Evolutionary conservation across 768 basidiomycete species (phyloP).

Genomic region (Pisolithus marmoratus): DNA sequence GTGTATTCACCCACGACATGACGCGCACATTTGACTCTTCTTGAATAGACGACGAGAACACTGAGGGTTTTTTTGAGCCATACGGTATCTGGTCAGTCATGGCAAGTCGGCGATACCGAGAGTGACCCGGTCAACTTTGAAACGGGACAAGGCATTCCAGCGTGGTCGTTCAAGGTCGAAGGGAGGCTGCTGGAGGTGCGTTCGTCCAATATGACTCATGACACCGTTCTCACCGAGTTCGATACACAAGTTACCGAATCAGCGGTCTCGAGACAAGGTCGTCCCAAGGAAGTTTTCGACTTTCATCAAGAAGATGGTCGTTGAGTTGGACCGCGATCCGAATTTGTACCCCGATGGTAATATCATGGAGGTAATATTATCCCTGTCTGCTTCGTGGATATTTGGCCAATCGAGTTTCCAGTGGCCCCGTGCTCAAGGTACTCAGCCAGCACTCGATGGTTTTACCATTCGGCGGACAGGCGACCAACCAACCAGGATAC

Average conservation of each 20-base stretch:
- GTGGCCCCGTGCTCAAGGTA: constrained; percentile 60
- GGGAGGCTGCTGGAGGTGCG: constrained; percentile 78
- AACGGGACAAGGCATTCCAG: constrained; percentile 84
- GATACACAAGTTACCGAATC: constrained; percentile 47
- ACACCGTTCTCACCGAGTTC: not conserved
- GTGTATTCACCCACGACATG: not conserved
- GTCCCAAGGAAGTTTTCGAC: constrained; percentile 78
- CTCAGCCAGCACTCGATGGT: constrained; percentile 67
- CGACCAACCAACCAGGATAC: constrained; percentile 68
- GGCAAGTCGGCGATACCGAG: constrained; percentile 58
- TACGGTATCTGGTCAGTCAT: constrained; percentile 76
- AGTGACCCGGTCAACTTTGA: constrained; percentile 52
- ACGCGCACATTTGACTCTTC: not conserved
- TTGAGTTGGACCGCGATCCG: constrained; percentile 86
- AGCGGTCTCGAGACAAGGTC: constrained; percentile 55
- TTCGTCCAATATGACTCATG: constrained; percentile 3
- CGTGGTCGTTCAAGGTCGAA: constrained; percentile 85
- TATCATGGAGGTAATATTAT: constrained; percentile 68
- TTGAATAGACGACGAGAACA: constrained; percentile 69
- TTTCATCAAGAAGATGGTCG: constrained; percentile 73
- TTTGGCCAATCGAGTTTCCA: constrained; percentile 18
- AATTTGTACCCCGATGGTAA: constrained; percentile 78
- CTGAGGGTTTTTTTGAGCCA: constrained; percentile 85
- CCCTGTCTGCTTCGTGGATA: not conserved
- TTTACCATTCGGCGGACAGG: constrained; percentile 82